Conservation (phyloP, 345 rosid genomes). For the Gossypium sturtianum region DNA sequence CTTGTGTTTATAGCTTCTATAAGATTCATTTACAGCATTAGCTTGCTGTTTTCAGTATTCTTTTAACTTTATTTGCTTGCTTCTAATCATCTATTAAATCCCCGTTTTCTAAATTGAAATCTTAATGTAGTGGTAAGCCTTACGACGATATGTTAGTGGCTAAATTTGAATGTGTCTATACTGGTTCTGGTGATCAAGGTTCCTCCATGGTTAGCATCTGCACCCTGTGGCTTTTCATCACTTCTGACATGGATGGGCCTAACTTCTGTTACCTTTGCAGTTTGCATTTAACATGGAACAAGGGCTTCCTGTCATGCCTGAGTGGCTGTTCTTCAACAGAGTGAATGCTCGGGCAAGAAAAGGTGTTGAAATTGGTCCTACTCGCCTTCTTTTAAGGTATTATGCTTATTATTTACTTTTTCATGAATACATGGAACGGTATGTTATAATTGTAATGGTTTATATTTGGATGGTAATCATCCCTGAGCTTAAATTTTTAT, state of each 20-base stretch:
- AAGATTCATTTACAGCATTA: not conserved
- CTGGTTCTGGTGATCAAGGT: constrained; percentile 90
- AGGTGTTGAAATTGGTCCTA: constrained; percentile 78
- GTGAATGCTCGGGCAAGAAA: constrained; percentile 82
- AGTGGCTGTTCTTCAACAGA: constrained; percentile 85
- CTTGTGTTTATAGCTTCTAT: not conserved
- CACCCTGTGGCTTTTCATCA: constrained; percentile 9
- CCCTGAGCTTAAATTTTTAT: constrained; percentile 7
- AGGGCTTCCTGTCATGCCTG: constrained; percentile 81
- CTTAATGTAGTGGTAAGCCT: constrained; percentile 66
- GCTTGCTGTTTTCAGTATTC: not conserved
- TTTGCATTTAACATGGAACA: constrained; percentile 89
- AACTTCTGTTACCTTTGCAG: constrained; percentile 38
- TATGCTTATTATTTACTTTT: not conserved
- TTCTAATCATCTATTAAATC: constrained; percentile 14
- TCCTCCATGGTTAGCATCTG: constrained; percentile 75
- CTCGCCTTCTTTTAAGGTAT: constrained; percentile 70
- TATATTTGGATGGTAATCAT: constrained; percentile 2
- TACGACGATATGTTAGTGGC: constrained; percentile 74
- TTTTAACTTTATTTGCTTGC: not conserved
- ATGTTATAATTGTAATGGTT: not conserved
- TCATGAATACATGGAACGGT: not conserved
- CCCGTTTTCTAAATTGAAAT: constrained; percentile 9
- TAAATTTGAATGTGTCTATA: constrained; percentile 76
- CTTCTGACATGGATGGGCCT: constrained; percentile 5